Base-by-base conservation (phyloP, 2,329 filamentous ascomycete species). In the Trichoderma polysporum region DNA sequence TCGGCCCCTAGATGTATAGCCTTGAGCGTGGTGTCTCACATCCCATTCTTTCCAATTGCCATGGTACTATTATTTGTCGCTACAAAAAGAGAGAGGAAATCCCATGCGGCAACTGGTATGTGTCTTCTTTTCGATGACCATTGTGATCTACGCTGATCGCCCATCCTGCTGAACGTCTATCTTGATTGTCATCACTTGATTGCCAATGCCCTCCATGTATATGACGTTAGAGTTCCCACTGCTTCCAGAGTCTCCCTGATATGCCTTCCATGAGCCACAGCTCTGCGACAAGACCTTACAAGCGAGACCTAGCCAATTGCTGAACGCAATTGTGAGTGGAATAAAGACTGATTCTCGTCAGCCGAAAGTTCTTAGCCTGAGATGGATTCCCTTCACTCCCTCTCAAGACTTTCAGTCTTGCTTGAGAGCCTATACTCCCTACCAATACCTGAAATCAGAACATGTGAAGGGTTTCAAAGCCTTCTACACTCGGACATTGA, bases 11-110 rank as follows among this genome's bases (percentile, higher is more conserved):
- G 52, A 33, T 47, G 61, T 54, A 22, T 22, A 54, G 22, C 50
- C 37, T 64, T 56, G 37, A 25, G 58, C 66, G 39, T 47, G 56
- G 50, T 67, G 69, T 70, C 63, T 66, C 67, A 69, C 68, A 69
- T 68, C 66, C 64, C 71, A 71, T 70, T 72, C 69, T 72, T 72
- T 64, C 33, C 39, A 27, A 70, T 70, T 69, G 69, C 68, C 27
- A 70, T 57, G 63, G 15, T 33, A 56, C 31, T 63, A 56, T 47
- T 64, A 57, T 37, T 35, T 31, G 37, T 60, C 31, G 45, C 45
- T 61, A 13, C 57, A 58, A 49, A 50, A 61, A 58, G 45, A 60
- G 35, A 37, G 50, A 7, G 58, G 49, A 19, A 57, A 50, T 12
- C 54, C 59, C 57, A 50, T 65, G 52, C 8, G 33, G 62, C 60